Evolutionary conservation across 1,284 basidiomycete genomes (phyloP).

Genomic region (Xerocomus amazonicus): DNA sequence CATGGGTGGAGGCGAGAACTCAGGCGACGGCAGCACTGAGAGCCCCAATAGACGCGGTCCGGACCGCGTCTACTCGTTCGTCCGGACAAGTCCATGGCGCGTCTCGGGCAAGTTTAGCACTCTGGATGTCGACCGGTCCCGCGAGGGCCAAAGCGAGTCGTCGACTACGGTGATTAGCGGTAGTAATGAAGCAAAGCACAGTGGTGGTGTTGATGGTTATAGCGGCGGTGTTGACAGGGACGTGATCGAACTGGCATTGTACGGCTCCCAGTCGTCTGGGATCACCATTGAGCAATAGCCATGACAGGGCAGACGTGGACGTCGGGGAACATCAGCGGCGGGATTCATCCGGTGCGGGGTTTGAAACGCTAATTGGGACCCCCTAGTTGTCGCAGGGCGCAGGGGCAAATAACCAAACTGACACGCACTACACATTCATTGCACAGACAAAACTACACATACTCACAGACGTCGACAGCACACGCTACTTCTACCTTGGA

Average conservation of each 20-base stretch:
- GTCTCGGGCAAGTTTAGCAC: background rate
- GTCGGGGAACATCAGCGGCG: background rate
- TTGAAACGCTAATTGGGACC: too few relatives aligned
- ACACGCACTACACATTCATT: too few relatives aligned
- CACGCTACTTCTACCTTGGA: too few relatives aligned
- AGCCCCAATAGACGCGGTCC: background rate
- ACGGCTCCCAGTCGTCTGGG: background rate
- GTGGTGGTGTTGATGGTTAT: too few relatives aligned
- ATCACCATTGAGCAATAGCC: background rate
- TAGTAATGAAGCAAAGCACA: background rate
- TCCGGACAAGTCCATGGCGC: background rate
- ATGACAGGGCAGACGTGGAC: background rate
- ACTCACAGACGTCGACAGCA: too few relatives aligned
- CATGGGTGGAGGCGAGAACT: background rate
- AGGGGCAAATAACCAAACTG: too few relatives aligned
- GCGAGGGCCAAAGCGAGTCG: constrained; percentile 6
- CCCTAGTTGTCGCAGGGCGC: background rate
- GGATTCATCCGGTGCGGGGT: too few relatives aligned
- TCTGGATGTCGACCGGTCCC: background rate
- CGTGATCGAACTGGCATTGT: constrained; percentile 14
- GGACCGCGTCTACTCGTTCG: background rate
- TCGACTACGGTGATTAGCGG: constrained; percentile 9
- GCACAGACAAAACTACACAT: too few relatives aligned
- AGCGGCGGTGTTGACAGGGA: background rate
- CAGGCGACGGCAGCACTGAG: background rate